Percentiles rank a stretch among this genome's conserved stretches.
These are phyloP conservation scores for Litsea cubeba DNA, from an alignment of 164 flowering plant genomes.

Conservation along the genomic window DNA sequence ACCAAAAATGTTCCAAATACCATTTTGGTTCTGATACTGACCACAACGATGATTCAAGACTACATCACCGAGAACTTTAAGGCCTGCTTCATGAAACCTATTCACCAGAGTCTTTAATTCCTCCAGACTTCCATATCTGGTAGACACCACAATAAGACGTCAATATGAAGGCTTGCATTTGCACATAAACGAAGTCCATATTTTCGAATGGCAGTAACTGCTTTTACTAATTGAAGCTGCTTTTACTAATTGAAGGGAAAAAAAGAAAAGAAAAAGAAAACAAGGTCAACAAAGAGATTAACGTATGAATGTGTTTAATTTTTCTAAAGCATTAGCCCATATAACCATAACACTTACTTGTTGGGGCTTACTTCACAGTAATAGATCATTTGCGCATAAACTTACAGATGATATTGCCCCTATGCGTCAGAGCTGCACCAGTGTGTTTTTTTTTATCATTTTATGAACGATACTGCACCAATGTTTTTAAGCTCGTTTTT, in stretches of 20 bases:
- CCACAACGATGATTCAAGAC: constrained; percentile 98
- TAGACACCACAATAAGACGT: constrained; percentile 6
- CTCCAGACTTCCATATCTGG: constrained; percentile 83
- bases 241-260: no score
- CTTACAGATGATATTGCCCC: background rate
- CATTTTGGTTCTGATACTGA: constrained; percentile 70
- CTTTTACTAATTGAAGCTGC: background rate
- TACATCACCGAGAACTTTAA: constrained; percentile 88
- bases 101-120: constrained; percentile 68
- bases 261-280: background rate
- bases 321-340: background rate
- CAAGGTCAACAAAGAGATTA: background rate
- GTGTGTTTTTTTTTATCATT: no score
- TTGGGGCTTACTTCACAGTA: background rate
- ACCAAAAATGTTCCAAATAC: constrained; percentile 96
- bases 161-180: background rate
- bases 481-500: no score
- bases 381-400: background rate
- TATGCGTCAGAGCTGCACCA: no score
- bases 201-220: background rate
- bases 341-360: background rate
- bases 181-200: background rate
- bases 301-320: background rate
- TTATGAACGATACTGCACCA: no score
- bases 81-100: constrained; percentile 62